phyloP scores from a whole-genome alignment of 768 basidiomycete species.

The Krasilnikovozyma curviuscula region DNA sequence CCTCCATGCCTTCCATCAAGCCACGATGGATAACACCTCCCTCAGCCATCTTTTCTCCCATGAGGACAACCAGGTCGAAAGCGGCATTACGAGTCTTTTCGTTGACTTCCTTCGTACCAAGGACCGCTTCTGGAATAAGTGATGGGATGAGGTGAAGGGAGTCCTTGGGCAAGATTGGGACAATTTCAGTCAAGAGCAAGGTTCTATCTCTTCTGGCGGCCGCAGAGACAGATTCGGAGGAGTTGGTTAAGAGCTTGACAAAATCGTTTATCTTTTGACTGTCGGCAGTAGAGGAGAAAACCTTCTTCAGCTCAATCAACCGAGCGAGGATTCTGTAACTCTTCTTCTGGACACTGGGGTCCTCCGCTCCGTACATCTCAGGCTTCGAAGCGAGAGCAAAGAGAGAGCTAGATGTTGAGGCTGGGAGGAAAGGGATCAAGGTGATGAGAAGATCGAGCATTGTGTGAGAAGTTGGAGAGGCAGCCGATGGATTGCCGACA shows the following conservation, averaged over 20 bases:
- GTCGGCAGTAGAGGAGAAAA: too few relatives aligned
- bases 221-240: slow-evolving; percentile 45
- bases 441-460: slow-evolving; percentile 63
- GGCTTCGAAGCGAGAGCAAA: slow-evolving; percentile 49
- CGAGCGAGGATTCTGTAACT: slow-evolving; percentile 73
- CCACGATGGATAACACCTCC: slow-evolving; percentile 66
- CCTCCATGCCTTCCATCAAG: slow-evolving; percentile 63
- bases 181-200: slow-evolving; percentile 46
- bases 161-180: slow-evolving; percentile 47
- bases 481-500: neutral
- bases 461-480: slow-evolving; percentile 35
- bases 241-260: slow-evolving; percentile 45
- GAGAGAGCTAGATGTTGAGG: slow-evolving; percentile 40
- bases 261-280: too few relatives aligned
- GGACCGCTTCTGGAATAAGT: slow-evolving; percentile 77
- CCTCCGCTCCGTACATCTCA: slow-evolving; percentile 46
- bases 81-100: slow-evolving; percentile 75
- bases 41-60: slow-evolving; percentile 77
- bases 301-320: slow-evolving; percentile 39
- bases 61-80: slow-evolving; percentile 70
- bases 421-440: slow-evolving; percentile 54
- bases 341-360: slow-evolving; percentile 85
- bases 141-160: slow-evolving; percentile 68
- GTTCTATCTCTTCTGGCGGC: slow-evolving; percentile 91
- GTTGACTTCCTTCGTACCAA: slow-evolving; percentile 92